Conservation (phyloP, 768 basidiomycete genomes). For the Trichaptum fuscoviolaceum region DNA sequence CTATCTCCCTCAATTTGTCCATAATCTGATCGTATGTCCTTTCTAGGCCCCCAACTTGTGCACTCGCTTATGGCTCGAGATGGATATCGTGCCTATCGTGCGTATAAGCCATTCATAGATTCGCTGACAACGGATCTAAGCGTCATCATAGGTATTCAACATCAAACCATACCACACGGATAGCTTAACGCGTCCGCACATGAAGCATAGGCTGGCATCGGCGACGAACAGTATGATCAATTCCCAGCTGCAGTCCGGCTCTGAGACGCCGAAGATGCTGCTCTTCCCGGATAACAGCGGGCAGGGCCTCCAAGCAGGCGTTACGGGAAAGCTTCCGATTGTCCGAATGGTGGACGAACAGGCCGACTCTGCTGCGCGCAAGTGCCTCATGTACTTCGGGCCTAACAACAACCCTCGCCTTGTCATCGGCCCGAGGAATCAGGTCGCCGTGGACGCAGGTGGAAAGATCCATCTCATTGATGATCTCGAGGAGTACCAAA, state of each 20-base stretch:
- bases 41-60: slow-evolving; percentile 71
- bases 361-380: slow-evolving; percentile 82
- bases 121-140: background rate
- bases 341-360: slow-evolving; percentile 78
- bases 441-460: slow-evolving; percentile 82
- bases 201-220: slow-evolving; percentile 80
- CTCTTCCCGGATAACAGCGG: slow-evolving; percentile 37
- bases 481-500: slow-evolving; percentile 71
- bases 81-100: slow-evolving; percentile 80
- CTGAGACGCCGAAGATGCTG: slow-evolving; percentile 70
- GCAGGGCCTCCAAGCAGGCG: slow-evolving; percentile 36
- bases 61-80: slow-evolving; percentile 76
- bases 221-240: slow-evolving; percentile 43
- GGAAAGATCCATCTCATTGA: slow-evolving; percentile 85
- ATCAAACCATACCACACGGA: slow-evolving; percentile 63
- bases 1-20: background rate
- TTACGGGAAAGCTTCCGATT: slow-evolving; percentile 60
- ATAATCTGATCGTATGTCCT: slow-evolving; percentile 7
- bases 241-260: slow-evolving; percentile 70
- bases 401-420: slow-evolving; percentile 81
- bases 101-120: background rate
- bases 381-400: slow-evolving; percentile 78
- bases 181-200: slow-evolving; percentile 68
- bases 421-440: slow-evolving; percentile 76
- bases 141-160: slow-evolving; percentile 13